A percentile compares a stretch with the other conserved stretches of the same genome.
These are phyloP conservation scores for Paramarasmius palmivorus DNA, from an alignment of 1,284 basidiomycete species.

Conservation along the genomic window DNA sequence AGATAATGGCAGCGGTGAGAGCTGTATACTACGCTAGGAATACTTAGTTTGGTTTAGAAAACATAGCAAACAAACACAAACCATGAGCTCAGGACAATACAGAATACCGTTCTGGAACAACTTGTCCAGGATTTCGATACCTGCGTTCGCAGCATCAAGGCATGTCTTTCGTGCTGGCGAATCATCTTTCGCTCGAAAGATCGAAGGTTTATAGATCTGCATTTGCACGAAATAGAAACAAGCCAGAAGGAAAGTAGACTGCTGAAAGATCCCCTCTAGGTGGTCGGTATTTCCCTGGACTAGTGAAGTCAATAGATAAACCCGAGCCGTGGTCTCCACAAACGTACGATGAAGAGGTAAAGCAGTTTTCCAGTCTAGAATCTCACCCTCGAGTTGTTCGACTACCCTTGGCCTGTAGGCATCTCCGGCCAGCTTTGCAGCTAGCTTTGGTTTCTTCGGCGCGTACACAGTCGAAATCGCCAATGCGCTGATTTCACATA, in stretches of 20 bases:
- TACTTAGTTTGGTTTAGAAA: not conserved
- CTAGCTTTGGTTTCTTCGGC: conserved; percentile 1
- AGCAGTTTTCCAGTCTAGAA: not conserved
- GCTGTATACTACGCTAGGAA: not conserved
- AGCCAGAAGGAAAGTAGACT: not conserved
- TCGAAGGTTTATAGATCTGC: not conserved
- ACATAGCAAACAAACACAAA: not conserved
- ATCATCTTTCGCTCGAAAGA: not conserved
- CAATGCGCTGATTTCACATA: conserved; percentile 5
- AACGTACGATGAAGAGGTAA: conserved; percentile 8
- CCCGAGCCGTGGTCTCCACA: too few species aligned
- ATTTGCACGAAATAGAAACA: conserved; percentile 1
- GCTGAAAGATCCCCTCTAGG: not conserved
- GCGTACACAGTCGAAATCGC: conserved; percentile 3
- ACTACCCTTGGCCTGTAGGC: not conserved
- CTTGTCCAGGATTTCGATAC: not conserved
- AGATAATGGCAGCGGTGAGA: not conserved
- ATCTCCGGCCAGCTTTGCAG: not conserved
- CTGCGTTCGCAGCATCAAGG: not conserved
- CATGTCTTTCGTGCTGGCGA: not conserved
- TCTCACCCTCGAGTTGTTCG: not conserved
- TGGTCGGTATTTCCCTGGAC: conserved; percentile 1
- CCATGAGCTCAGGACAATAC: not conserved
- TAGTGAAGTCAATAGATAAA: not conserved
- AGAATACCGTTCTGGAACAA: not conserved